A percentile compares a stretch with the other conserved stretches of the same genome.
Conservation (phyloP, 2,329 filamentous ascomycete species). For the Escovopsis sp. region DNA sequence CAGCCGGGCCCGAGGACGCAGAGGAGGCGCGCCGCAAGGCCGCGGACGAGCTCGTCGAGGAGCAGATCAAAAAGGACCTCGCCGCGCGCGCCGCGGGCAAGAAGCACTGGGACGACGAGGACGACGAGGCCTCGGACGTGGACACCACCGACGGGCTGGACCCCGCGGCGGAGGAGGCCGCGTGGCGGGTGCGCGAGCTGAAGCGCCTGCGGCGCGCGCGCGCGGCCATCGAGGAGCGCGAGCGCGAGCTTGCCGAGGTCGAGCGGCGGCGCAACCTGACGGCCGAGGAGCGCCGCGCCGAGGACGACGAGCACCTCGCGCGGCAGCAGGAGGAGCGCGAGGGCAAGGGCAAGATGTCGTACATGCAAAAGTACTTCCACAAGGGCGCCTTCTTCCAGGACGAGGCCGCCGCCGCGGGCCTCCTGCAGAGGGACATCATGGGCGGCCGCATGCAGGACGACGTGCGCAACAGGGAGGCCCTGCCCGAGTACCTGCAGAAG, state of each 20-base stretch:
- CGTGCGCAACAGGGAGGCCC: conserved; percentile 60
- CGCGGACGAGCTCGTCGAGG: conserved; percentile 69
- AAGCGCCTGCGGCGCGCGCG: conserved; percentile 78
- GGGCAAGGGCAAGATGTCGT: conserved; percentile 64
- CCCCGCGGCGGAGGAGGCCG: conserved; percentile 74
- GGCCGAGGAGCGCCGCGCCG: conserved; percentile 68
- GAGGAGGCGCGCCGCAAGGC: conserved; percentile 53
- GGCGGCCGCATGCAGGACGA: conserved; percentile 73
- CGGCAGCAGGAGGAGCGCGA: conserved; percentile 70
- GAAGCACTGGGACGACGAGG: conserved; percentile 78
- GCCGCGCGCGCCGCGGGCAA: conserved; percentile 61
- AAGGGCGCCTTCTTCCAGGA: conserved; percentile 92
- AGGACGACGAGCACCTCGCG: conserved; percentile 67
- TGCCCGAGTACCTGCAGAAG: conserved; percentile 86
- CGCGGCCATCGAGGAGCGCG: conserved; percentile 66
- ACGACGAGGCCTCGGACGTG: conserved; percentile 55
- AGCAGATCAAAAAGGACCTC: conserved; percentile 71
- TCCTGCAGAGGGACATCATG: conserved; percentile 75
- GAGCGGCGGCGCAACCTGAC: conserved; percentile 80
- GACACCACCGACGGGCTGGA: conserved; percentile 83
- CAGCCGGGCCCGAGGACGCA: conserved; percentile 16
- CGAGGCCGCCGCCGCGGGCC: conserved; percentile 57
- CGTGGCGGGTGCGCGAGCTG: conserved; percentile 88
- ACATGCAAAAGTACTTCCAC: conserved; percentile 94
- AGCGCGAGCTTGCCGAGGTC: conserved; percentile 76